Evolutionary conservation across 2,329 filamentous ascomycete species (phyloP).

Genomic region (Fusarium scirpi): DNA sequence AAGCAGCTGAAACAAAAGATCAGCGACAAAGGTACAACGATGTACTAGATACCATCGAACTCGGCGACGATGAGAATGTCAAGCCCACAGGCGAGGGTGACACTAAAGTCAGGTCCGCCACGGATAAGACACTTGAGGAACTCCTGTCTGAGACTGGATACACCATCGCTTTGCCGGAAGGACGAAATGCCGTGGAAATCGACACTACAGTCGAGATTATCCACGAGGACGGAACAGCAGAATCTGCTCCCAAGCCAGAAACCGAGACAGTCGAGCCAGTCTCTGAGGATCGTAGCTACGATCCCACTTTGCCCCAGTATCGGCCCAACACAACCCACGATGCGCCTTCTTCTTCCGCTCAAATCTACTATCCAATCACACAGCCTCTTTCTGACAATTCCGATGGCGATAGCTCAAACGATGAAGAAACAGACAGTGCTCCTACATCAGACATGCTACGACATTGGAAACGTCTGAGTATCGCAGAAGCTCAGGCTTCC

Average conservation of each 20-base stretch:
- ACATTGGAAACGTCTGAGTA: conserved; percentile 68
- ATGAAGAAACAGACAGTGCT: conserved; percentile 38
- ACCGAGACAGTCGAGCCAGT: conserved; percentile 20
- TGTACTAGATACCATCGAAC: conserved; percentile 59
- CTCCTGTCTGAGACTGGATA: conserved; percentile 61
- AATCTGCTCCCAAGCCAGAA: conserved; percentile 31
- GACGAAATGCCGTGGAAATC: conserved; percentile 51
- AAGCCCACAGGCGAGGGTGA: conserved; percentile 11
- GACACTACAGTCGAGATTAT: conserved; percentile 45
- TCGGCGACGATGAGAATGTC: conserved; percentile 47
- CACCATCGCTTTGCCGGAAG: conserved; percentile 51
- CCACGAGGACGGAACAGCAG: conserved; percentile 39
- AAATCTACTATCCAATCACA: conserved; percentile 44
- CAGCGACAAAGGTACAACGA: conserved; percentile 69
- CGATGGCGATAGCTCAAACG: conserved; percentile 6
- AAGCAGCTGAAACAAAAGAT: conserved; percentile 71
- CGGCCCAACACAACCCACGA: conserved; percentile 64
- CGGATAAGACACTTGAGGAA: conserved; percentile 49
- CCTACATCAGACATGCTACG: conserved; percentile 53
- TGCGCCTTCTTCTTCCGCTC: conserved; percentile 19
- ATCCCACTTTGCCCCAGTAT: conserved; percentile 77
- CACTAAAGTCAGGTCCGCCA: conserved; percentile 27
- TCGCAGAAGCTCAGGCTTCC: conserved; percentile 75
- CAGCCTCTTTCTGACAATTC: neutral
- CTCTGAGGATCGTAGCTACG: conserved; percentile 56